Evolutionary conservation across 108 stramenopile genomes (phyloP), one percentile per base, ranked within the genome.

Genomic region (Nitzschia inconspicua): DNA sequence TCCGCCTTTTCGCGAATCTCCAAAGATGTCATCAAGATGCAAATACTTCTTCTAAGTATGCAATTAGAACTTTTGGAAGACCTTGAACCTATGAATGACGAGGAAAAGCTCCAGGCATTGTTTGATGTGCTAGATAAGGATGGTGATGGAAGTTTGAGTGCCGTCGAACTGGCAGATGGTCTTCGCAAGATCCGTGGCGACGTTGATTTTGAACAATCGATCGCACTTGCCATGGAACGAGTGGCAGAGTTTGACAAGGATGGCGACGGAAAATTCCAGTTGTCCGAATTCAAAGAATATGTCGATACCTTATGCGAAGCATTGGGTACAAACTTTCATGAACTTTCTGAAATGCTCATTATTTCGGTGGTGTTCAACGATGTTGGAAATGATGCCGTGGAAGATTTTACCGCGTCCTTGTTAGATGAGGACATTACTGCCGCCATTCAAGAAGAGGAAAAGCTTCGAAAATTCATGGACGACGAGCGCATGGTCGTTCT

Each of bases 121-220:
- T 68, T 68, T 39, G 40, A 43, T 18, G 35, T 68, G 16, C 39
- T 70, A 18, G 69, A 70, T 42, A 63, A 47, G 49, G 52, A 70
- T 48, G 44, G 62, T 0, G 46, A 57, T 36, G 61, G 61, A n/a
- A 19, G 11, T 20, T 43, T 70, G 19, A 26, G 60, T 47, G 52
- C 52, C 23, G 22, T 25, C 6, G 69, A 70, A 20, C 25, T 70
- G 35, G 61, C 62, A 34, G 53, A 70, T 23, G 69, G 69, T 4
- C 16, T 70, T 6, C 69, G 69, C 47, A 68, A 47, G 26, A 34
- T 40, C 29, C 23, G 28, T 4, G 48, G 35, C 26, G 59, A 32
- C 1, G 18, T 60, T 19, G 29, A 13, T 27, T 61, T 68, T 22
- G 47, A 37, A 29, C 59, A 68, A 19, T 3, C 23, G 5, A 31